These are phyloP conservation scores for Oemleria cerasiformis DNA, from an alignment of 306 rosid genomes.

Conservation along the genomic window DNA sequence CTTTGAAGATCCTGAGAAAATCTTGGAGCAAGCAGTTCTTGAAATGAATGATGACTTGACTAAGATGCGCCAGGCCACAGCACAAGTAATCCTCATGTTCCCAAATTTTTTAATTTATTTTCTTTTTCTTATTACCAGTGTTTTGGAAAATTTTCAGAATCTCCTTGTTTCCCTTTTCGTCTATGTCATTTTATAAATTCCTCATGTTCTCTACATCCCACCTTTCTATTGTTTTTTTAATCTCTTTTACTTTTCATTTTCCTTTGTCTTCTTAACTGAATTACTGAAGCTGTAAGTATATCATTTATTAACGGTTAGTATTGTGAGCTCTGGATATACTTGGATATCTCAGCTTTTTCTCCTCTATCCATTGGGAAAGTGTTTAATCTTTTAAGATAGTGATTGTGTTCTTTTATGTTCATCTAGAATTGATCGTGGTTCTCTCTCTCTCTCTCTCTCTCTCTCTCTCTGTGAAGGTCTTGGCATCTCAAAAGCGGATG, in stretches of 20 bases:
- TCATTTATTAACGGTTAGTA: background rate
- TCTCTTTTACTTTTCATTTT: background rate
- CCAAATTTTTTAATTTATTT: background rate
- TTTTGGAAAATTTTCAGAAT: background rate
- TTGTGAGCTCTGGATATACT: background rate
- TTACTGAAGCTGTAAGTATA: background rate
- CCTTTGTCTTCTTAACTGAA: background rate
- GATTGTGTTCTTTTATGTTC: background rate
- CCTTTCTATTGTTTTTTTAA: background rate
- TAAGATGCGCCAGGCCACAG: conserved; percentile 98
- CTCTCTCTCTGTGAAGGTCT: conserved; percentile 46
- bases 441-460: background rate
- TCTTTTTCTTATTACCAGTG: background rate
- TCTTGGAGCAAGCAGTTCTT: conserved; percentile 88
- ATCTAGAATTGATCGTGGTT: conserved; percentile 1
- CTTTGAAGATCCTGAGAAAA: conserved; percentile 96
- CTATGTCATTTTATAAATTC: background rate
- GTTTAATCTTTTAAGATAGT: background rate
- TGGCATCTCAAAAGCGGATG: conserved; percentile 92
- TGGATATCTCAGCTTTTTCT: conserved; percentile 1
- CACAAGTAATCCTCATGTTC: conserved; percentile 61
- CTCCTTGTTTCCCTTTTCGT: background rate
- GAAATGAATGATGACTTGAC: conserved; percentile 96
- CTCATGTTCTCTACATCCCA: background rate
- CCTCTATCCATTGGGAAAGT: background rate